Conservation (phyloP, 495 filamentous ascomycete genomes). For the Platismatia glauca region DNA sequence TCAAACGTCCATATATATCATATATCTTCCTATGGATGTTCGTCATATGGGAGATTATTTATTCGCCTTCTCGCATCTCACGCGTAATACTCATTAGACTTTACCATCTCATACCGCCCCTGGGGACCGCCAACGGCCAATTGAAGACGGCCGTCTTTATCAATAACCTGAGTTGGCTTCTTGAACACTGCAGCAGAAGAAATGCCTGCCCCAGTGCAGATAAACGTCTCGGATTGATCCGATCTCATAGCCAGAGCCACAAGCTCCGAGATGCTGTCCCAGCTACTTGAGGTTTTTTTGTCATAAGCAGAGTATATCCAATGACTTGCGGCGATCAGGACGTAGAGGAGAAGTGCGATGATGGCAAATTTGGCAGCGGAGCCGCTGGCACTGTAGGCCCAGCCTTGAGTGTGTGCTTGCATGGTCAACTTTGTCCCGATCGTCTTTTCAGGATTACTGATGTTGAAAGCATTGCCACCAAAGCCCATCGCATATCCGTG, state of each 20-base stretch:
- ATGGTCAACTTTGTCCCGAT: constrained; percentile 8
- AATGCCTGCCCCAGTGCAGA: constrained; percentile 12
- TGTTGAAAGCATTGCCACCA: constrained; percentile 10
- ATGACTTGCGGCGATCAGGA: not conserved
- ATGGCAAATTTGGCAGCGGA: constrained; percentile 12
- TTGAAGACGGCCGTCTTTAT: constrained; percentile 5
- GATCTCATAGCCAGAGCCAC: constrained; percentile 14
- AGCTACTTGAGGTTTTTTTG: constrained; percentile 8
- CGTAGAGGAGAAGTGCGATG: constrained; percentile 9
- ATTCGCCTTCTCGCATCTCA: no score
- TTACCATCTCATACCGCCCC: not conserved
- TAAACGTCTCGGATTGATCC: constrained; percentile 2
- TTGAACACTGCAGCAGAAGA: not conserved
- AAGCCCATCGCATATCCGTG: constrained; percentile 1
- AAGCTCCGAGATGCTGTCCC: constrained; percentile 9
- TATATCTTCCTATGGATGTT: no score
- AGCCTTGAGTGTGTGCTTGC: constrained; percentile 1
- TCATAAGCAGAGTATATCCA: not conserved
- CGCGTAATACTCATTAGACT: constrained; percentile 3
- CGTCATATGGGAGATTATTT: no score
- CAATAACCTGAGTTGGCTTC: constrained; percentile 1
- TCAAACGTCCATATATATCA: no score
- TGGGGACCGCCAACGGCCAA: not conserved
- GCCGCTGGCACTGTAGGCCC: constrained; percentile 7
- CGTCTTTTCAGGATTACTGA: not conserved